Evolutionary conservation across 352 stramenopile species (phyloP), one percentile per base, ranked within the genome.

Genomic region (Globisporangium irregulare): DNA sequence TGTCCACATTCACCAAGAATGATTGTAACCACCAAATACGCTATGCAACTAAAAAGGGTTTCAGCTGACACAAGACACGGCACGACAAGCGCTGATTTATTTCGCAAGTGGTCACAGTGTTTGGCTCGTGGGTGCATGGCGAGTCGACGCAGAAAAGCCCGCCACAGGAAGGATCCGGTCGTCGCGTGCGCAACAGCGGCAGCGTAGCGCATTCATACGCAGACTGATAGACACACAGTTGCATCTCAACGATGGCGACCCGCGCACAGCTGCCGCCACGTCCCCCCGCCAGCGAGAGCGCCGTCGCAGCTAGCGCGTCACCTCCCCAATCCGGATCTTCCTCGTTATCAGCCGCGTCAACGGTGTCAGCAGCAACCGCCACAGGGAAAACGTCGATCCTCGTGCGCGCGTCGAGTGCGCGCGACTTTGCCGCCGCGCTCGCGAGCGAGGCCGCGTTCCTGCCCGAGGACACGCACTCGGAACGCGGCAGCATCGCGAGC

Each of bases 401-500:
- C 15, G 32, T 41, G 46, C 58, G 48, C 68, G 61, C 62, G n/a
- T 69, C 53, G 36, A 68, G 68, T 15, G 68, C 46, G 7, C 72
- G 60, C 65, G 65, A 70, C 32, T 70, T 70, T 51, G 65, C 65
- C 12, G 58, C 59, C 3, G 65, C 43, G 46, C 43, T 64, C 14
- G 59, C 46, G 3, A 66, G 43, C 58, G 65, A 66, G 10, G 32
- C 65, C 3, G 65, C 65, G 48, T 70, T 70, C 59, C 15, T 70
- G 34, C 65, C 65, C 20, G 46, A 34, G 9, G 65, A 70, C 48
- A 46, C 65, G 46, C 32, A 59, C 65, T 51, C 50, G 22, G 56
- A 59, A 20, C 65, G 65, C 27, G 32, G 64, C 55, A 69, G 64
- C 48, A 29, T 61, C 57, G 38, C 41, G 51, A 34, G 55, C 36